Evolutionary conservation across 169 alveolate species (phyloP).

Genomic region (Cryptosporidium sp.): DNA sequence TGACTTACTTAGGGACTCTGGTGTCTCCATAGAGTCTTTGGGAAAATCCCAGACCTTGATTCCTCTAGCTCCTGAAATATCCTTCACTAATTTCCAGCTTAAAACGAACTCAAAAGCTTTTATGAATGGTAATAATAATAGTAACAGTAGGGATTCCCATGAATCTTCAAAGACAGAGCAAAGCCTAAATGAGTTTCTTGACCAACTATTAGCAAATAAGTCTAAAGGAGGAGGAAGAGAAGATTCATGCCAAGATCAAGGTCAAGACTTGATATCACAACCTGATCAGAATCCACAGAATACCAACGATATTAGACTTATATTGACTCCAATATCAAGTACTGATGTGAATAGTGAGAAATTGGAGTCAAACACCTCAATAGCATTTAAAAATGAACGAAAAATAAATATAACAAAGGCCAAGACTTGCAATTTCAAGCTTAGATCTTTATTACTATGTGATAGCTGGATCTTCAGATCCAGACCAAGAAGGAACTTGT

Average conservation of each 20-base stretch:
- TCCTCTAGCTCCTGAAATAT: slow-evolving; percentile 35
- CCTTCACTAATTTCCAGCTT: slow-evolving; percentile 16
- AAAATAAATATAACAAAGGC: not conserved
- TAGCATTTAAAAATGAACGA: not conserved
- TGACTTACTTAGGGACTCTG: not conserved
- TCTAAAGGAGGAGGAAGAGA: not conserved
- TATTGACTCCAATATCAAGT: slow-evolving; percentile 4
- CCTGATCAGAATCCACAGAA: not conserved
- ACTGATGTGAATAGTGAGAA: not conserved
- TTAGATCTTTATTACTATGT: slow-evolving; percentile 2
- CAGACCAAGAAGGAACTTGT: slow-evolving; percentile 32
- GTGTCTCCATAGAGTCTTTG: not conserved
- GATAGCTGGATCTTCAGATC: slow-evolving; percentile 14
- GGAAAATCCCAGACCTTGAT: not conserved
- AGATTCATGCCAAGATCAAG: too few relatives aligned
- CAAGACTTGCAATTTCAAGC: not conserved
- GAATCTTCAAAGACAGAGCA: not conserved
- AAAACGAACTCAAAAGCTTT: not conserved
- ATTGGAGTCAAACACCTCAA: not conserved
- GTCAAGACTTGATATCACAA: not conserved
- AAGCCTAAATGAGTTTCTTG: slow-evolving; percentile 11
- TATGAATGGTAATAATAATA: not conserved
- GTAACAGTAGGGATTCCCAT: not conserved
- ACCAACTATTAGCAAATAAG: not conserved
- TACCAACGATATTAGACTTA: slow-evolving; percentile 16